Evolutionary conservation across 345 rosid species (phyloP).

Genomic region (Schrenkiella parvula): DNA sequence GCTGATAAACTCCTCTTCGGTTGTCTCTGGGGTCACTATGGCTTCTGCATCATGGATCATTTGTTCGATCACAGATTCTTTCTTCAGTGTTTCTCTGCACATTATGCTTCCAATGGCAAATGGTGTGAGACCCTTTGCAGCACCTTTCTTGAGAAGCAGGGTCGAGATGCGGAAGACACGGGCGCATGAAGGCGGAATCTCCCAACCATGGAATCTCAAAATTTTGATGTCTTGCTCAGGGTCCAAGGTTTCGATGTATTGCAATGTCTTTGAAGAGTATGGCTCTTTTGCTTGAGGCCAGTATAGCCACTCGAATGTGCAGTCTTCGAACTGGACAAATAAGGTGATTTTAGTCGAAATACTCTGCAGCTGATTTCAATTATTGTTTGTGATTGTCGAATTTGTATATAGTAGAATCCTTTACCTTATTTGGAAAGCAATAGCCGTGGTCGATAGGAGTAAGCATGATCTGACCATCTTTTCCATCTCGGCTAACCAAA

Average conservation of each 20-base stretch:
- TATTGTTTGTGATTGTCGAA: neutral
- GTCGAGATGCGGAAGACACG: conserved; percentile 59
- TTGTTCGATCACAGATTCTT: conserved; percentile 64
- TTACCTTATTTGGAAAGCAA: conserved; percentile 77
- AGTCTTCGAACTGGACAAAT: conserved; percentile 69
- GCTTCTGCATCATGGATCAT: conserved; percentile 60
- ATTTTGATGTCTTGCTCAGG: conserved; percentile 62
- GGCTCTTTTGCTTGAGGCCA: conserved; percentile 86
- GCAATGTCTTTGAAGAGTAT: conserved; percentile 49
- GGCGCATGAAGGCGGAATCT: conserved; percentile 46
- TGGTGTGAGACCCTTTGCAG: conserved; percentile 63
- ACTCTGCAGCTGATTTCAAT: neutral
- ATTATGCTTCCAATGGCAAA: conserved; percentile 66
- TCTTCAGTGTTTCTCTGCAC: conserved; percentile 61
- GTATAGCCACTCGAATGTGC: conserved; percentile 92
- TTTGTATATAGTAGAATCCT: neutral
- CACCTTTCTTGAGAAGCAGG: conserved; percentile 84
- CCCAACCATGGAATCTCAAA: conserved; percentile 71
- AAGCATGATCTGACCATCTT: conserved; percentile 45
- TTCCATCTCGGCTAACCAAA: conserved; percentile 53
- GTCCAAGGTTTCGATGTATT: conserved; percentile 59
- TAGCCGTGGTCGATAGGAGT: conserved; percentile 90
- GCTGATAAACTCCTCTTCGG: conserved; percentile 54
- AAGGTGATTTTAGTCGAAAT: neutral
- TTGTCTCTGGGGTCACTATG: conserved; percentile 42